Evolutionary conservation across 225 moss, liverwort and hornwort species (phyloP).

Genomic region (Climacium dendroides): DNA sequence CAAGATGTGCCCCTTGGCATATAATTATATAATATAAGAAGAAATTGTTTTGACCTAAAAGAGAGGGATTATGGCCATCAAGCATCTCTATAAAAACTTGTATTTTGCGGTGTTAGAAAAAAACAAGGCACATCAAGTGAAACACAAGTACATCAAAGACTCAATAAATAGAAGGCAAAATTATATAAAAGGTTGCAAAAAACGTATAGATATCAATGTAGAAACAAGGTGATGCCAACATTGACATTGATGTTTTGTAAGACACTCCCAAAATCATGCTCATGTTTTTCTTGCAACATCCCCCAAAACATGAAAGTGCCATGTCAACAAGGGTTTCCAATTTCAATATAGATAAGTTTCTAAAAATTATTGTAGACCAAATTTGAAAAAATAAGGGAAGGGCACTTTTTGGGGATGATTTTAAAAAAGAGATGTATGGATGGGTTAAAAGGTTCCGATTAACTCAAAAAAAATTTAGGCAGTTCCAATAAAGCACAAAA

Average conservation of each 20-base stretch:
- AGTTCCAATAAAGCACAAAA: too few species aligned
- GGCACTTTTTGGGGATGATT: background rate
- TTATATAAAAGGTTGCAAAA: background rate
- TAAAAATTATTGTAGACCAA: background rate
- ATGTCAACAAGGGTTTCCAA: rapidly evolving
- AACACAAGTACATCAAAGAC: background rate
- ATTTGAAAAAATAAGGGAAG: background rate
- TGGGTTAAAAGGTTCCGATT: rapidly evolving
- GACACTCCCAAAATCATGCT: too few species aligned
- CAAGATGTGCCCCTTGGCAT: too few species aligned
- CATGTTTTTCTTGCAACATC: too few species aligned
- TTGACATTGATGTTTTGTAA: too few species aligned
- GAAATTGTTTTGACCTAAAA: too few species aligned
- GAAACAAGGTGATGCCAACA: background rate
- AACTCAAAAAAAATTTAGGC: rapidly evolving
- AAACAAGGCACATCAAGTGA: background rate
- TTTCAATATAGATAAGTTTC: rapidly evolving
- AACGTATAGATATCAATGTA: rapidly evolving
- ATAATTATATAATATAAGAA: too few species aligned
- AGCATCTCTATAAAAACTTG: background rate
- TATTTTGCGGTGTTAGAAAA: background rate
- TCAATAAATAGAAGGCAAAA: background rate
- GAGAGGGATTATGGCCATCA: too few species aligned
- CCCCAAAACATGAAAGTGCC: too few species aligned
- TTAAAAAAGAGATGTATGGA: background rate